Evolutionary conservation across 495 filamentous ascomycete genomes (phyloP).

Genomic region (Neurospora sublineolata): DNA sequence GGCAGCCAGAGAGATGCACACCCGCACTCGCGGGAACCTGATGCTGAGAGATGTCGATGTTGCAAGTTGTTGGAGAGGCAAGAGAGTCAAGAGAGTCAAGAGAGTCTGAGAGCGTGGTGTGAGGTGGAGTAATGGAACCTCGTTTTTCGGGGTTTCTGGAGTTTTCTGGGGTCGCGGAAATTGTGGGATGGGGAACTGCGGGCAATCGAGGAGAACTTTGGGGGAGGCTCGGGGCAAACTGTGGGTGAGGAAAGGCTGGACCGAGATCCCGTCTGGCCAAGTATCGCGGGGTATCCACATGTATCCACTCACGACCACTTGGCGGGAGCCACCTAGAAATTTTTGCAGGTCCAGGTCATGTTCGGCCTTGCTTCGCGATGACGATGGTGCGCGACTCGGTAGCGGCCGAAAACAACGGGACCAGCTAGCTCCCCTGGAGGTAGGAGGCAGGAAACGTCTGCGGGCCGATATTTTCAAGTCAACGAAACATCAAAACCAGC

Average conservation of each 20-base stretch:
- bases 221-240: neutral
- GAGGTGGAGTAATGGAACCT: neutral
- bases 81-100: neutral
- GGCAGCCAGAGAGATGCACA: neutral
- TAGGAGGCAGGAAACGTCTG: neutral
- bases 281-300: neutral
- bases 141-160: neutral
- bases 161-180: neutral
- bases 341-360: neutral
- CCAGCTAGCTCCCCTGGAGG: neutral
- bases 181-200: neutral
- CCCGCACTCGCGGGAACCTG: neutral
- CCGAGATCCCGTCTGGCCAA: neutral
- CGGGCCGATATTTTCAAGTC: neutral
- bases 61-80: neutral
- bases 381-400: neutral
- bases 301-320: neutral
- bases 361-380: neutral
- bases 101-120: neutral
- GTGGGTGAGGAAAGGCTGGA: neutral
- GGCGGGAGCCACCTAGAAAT: neutral
- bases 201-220: neutral
- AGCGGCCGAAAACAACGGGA: neutral
- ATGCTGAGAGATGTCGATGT: neutral
- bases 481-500: neutral